Evolutionary conservation across 805 yeast species (phyloP), one percentile per base, ranked within the genome.

Genomic region (Cyberlindnera saturnus): DNA sequence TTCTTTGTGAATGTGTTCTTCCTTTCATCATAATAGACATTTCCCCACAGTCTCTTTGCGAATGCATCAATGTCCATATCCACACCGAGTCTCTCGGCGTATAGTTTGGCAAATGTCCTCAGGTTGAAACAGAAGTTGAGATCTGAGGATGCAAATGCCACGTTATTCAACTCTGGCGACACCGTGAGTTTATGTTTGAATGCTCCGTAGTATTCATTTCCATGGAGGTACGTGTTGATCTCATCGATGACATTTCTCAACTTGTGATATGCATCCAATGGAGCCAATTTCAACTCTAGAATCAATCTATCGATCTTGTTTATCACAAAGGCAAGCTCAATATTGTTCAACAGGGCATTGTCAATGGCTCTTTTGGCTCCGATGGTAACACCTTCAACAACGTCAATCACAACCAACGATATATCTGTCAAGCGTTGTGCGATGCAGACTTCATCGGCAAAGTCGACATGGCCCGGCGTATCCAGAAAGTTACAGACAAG

Each of bases 401-500:
- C 81, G 59, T 93, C 99, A n/a, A 91, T 69, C 1, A 87, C 85
- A 2, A 89, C 60, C 0, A 82, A 64, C 0, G 77, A 77, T 2
- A 82, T 77, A 49, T 93, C 97, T 0, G 75, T 73, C 0, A 81
- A 67, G 18, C 76, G 61, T 9, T 81, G 60, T 0, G 85, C 74
- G 0, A 76, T 71, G 0, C 77, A 71, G 4, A 78, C 64, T 52
- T 93, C 97, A 57, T 88, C 96, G 26, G 70, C 64, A 56, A 93
- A 93, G 56, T 88, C 82, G 0, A 77, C 74, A 62, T 93, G 98
- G 0, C 99, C 99, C 0, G 99, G 99, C 0, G 96, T 70, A 55
- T 95, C 99, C 1, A 88, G 50, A 1, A 90, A 48, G 55, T 84
- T 86, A 17, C 81, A 53, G 0, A 77, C 75, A 15, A 66, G 62